phyloP scores from a whole-genome alignment of 352 stramenopile species.

The Halophytophthora batemanensis region DNA sequence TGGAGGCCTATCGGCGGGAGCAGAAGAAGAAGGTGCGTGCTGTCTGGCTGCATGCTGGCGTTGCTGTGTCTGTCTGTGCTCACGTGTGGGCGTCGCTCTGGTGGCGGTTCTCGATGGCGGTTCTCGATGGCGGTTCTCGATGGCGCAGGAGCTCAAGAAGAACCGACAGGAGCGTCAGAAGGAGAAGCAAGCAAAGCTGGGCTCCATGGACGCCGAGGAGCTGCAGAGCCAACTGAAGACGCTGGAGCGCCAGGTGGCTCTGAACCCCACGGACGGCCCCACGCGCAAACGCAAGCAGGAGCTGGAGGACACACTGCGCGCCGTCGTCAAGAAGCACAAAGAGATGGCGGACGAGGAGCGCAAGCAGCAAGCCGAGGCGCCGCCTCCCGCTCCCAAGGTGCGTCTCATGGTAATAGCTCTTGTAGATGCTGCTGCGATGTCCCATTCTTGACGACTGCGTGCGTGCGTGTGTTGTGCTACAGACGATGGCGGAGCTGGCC shows the following conservation, averaged over 20 bases:
- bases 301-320: constrained; percentile 67
- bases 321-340: constrained; percentile 69
- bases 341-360: constrained; percentile 46
- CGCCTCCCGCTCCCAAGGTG: constrained; percentile 23
- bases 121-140: constrained; percentile 2
- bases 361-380: constrained; percentile 31
- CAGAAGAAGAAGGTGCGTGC: constrained; percentile 73
- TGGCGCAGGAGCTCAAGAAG: constrained; percentile 67
- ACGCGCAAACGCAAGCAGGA: constrained; percentile 75
- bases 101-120: background rate
- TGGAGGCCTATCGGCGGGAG: constrained; percentile 70
- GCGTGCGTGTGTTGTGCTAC: constrained; percentile 3
- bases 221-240: constrained; percentile 59
- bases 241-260: constrained; percentile 54
- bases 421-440: background rate
- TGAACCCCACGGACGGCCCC: constrained; percentile 62
- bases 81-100: background rate
- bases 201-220: constrained; percentile 51
- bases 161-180: constrained; percentile 54
- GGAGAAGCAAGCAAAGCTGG: constrained; percentile 58
- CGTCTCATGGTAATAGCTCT: too few species aligned
- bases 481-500: constrained; percentile 56
- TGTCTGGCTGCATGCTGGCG: background rate
- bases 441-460: background rate
- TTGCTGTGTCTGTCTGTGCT: background rate